Percentiles rank a stretch among this genome's conserved stretches.
These are phyloP conservation scores for Purpureocillium lavendulum DNA, from an alignment of 2,329 filamentous ascomycete genomes.

Conservation along the genomic window DNA sequence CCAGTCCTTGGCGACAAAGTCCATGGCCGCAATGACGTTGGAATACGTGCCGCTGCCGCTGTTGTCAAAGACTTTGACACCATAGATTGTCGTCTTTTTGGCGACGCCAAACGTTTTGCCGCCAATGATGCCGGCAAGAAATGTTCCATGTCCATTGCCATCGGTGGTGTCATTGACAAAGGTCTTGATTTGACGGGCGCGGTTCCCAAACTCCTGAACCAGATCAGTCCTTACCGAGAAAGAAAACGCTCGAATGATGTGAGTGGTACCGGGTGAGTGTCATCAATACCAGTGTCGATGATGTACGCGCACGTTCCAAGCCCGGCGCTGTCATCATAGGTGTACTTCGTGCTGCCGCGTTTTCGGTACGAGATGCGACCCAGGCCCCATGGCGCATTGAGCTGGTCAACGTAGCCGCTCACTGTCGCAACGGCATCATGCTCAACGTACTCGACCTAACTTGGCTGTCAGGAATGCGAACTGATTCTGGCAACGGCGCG, in stretches of 20 bases:
- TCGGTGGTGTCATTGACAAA: slow-evolving; percentile 15
- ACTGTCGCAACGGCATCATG: too few relatives aligned
- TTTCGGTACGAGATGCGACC: slow-evolving; percentile 20
- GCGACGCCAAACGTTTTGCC: slow-evolving; percentile 30
- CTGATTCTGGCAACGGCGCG: too few relatives aligned
- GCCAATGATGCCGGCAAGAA: slow-evolving; percentile 30
- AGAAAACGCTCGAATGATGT: slow-evolving; percentile 9
- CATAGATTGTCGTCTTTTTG: slow-evolving; percentile 26
- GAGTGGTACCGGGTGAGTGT: slow-evolving; percentile 20
- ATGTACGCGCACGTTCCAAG: slow-evolving; percentile 28
- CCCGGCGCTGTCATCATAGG: slow-evolving; percentile 22
- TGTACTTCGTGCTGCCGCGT: slow-evolving; percentile 14
- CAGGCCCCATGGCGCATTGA: slow-evolving; percentile 24
- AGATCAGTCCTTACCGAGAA: too few relatives aligned
- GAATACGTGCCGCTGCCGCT: slow-evolving; percentile 23
- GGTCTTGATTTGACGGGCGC: slow-evolving; percentile 1
- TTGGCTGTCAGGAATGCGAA: too few relatives aligned
- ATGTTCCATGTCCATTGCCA: slow-evolving; percentile 31
- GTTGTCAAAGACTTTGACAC: slow-evolving; percentile 32
- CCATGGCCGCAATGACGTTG: slow-evolving; percentile 29
- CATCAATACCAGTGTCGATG: slow-evolving; percentile 29
- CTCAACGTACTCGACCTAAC: too few relatives aligned
- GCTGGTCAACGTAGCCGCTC: slow-evolving; percentile 20
- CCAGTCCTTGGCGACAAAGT: slow-evolving; percentile 26
- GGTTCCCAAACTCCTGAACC: background rate